Conservation (phyloP, 1,139 yeast species). For the Oligophagozyma castellii region DNA sequence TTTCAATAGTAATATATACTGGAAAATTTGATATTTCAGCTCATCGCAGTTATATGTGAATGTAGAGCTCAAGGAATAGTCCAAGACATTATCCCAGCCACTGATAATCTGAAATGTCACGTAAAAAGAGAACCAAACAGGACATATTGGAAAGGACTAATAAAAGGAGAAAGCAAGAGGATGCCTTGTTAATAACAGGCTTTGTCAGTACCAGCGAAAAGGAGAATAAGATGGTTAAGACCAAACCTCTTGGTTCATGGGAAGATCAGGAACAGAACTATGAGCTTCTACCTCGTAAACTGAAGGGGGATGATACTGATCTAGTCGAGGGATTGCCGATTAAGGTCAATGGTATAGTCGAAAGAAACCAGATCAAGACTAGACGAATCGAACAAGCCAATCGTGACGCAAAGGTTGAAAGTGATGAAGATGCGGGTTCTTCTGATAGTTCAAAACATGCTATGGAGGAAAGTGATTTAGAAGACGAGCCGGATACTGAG, state of each 20-base stretch:
- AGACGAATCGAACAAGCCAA: slow-evolving; percentile 17
- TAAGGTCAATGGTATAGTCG: slow-evolving; percentile 56
- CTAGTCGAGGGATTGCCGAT: slow-evolving; percentile 72
- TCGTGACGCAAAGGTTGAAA: slow-evolving; percentile 18
- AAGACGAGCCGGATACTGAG: slow-evolving; percentile 39
- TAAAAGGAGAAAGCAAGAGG: slow-evolving; percentile 40
- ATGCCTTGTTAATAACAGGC: slow-evolving; percentile 34
- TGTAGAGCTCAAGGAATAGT: too few relatives aligned
- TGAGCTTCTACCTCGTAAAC: slow-evolving; percentile 42
- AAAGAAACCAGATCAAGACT: slow-evolving; percentile 37
- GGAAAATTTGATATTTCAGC: too few relatives aligned
- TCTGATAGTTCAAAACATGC: slow-evolving; percentile 14
- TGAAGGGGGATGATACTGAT: slow-evolving; percentile 24
- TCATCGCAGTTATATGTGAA: too few relatives aligned
- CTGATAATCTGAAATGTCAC: slow-evolving; percentile 21
- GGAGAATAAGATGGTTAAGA: slow-evolving; percentile 16
- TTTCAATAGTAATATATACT: too few relatives aligned
- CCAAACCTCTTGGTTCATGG: slow-evolving; percentile 18
- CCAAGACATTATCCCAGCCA: too few relatives aligned
- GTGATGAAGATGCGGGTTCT: slow-evolving; percentile 17
- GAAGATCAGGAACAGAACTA: slow-evolving; percentile 62
- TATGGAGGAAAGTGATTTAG: slow-evolving; percentile 28
- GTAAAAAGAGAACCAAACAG: slow-evolving; percentile 16
- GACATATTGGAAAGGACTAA: slow-evolving; percentile 19
- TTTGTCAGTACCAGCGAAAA: slow-evolving; percentile 26